Evolutionary conservation across 1,284 basidiomycete genomes (phyloP).

Genomic region (Fomitopsis schrenkii): DNA sequence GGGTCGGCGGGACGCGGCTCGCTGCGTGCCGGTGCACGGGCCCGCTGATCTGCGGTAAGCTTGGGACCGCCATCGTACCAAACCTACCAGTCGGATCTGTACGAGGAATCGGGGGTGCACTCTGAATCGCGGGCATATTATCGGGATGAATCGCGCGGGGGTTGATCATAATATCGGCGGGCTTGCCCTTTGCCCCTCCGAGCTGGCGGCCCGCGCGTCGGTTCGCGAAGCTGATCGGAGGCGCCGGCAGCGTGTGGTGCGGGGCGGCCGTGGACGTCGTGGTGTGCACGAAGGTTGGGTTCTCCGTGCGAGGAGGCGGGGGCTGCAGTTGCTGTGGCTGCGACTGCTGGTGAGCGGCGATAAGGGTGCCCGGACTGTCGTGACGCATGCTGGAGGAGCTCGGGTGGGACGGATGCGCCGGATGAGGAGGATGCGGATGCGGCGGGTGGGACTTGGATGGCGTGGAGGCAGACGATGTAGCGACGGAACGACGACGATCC

Average conservation of each 20-base stretch:
- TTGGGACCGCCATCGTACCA: conserved; percentile 60
- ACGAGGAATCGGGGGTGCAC: conserved; percentile 63
- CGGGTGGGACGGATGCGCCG: conserved; percentile 6
- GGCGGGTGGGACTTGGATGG: conserved; percentile 10
- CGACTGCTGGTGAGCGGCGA: conserved; percentile 6
- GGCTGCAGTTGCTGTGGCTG: conserved; percentile 6
- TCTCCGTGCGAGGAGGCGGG: conserved; percentile 1
- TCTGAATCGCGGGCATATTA: conserved; percentile 61
- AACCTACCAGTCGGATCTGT: conserved; percentile 38
- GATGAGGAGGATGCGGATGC: not conserved
- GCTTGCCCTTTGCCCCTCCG: conserved; percentile 59
- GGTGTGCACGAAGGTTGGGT: conserved; percentile 8
- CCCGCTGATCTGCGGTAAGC: conserved; percentile 51
- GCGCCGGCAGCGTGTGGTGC: conserved; percentile 47
- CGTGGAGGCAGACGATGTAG: conserved; percentile 16
- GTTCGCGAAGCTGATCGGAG: conserved; percentile 69
- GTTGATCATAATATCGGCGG: conserved; percentile 73
- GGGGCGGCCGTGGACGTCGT: conserved; percentile 10
- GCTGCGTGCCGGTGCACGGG: conserved; percentile 40
- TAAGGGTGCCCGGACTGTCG: conserved; percentile 6
- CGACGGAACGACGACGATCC: conserved; percentile 20
- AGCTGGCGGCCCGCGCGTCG: conserved; percentile 57
- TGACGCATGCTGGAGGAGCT: conserved; percentile 12
- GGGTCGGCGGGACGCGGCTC: conserved; percentile 66
- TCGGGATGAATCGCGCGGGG: conserved; percentile 56